These are phyloP conservation scores for Symbiodinium natans DNA, from an alignment of 73 alveolate species.

Conservation along the genomic window DNA sequence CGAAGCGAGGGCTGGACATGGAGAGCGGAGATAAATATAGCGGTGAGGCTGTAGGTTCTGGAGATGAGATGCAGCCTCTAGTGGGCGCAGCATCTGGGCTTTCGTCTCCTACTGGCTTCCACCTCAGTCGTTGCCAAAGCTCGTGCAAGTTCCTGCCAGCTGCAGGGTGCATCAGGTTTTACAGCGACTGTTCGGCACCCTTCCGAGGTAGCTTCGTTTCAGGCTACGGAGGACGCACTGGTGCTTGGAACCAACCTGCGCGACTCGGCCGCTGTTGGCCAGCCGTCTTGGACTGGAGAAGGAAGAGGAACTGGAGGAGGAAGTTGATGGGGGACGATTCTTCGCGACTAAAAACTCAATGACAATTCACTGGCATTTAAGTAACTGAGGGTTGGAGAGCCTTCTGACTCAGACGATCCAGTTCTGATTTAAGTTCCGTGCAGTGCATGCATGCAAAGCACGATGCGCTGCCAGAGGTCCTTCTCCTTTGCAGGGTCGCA, in stretches of 20 bases:
- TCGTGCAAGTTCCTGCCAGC: not conserved
- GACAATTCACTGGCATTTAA: too few species aligned
- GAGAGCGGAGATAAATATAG: not conserved
- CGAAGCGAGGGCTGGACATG: not conserved
- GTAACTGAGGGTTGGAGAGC: too few species aligned
- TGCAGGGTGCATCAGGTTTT: not conserved
- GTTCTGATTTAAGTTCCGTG: too few species aligned
- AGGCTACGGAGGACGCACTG: not conserved
- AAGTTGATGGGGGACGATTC: too few species aligned
- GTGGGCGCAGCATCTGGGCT: not conserved
- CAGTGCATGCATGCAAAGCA: too few species aligned
- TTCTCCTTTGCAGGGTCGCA: not conserved
- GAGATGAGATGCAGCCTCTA: constrained; percentile 74
- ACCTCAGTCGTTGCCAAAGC: not conserved
- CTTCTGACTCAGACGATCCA: too few species aligned
- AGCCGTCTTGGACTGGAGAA: too few species aligned
- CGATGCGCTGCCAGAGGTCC: too few species aligned
- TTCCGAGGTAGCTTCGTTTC: not conserved
- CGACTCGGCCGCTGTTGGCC: not conserved
- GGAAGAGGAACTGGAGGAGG: too few species aligned
- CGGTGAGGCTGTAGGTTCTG: not conserved
- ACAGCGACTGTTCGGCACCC: not conserved
- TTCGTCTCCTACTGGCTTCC: not conserved
- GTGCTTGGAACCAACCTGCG: not conserved
- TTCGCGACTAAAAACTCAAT: too few species aligned